These are phyloP conservation scores for Fraxinus paxiana DNA, from an alignment of 305 asterid genomes.

Conservation along the genomic window DNA sequence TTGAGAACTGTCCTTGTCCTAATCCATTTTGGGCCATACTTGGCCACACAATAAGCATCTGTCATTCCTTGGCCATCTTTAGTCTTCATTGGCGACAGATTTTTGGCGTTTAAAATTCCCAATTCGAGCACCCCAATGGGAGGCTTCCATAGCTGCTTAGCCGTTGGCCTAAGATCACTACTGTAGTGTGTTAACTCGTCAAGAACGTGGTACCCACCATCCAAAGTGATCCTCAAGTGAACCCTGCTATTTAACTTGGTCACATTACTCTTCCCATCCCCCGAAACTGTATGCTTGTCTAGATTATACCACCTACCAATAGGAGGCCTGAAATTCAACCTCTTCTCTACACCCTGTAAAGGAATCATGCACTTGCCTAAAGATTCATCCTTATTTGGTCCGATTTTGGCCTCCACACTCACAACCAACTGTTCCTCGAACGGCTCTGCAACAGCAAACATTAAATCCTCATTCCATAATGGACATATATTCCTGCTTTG, in stretches of 20 bases:
- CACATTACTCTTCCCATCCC: constrained; percentile 45
- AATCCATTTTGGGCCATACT: constrained; percentile 91
- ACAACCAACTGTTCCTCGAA: constrained; percentile 66
- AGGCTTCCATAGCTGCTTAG: constrained; percentile 77
- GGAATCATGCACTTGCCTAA: constrained; percentile 61
- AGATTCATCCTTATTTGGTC: constrained; percentile 52
- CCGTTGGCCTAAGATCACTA: constrained; percentile 69
- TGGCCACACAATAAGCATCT: constrained; percentile 86
- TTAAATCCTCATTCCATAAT: constrained; percentile 84
- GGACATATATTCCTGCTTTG: constrained; percentile 43
- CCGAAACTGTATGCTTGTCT: constrained; percentile 44
- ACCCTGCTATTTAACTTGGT: constrained; percentile 44
- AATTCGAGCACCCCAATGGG: constrained; percentile 72
- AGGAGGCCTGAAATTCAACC: constrained; percentile 59
- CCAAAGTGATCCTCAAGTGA: constrained; percentile 68
- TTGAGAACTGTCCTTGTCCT: constrained; percentile 65
- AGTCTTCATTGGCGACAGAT: constrained; percentile 58
- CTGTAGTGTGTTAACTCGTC: constrained; percentile 82
- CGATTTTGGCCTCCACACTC: constrained; percentile 58
- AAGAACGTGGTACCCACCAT: constrained; percentile 93
- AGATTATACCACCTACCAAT: constrained; percentile 64
- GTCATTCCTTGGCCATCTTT: constrained; percentile 56
- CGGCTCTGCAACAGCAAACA: constrained; percentile 80
- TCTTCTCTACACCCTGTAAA: constrained; percentile 55
- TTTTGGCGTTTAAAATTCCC: constrained; percentile 71